Evolutionary conservation across 352 stramenopile genomes (phyloP), one percentile per base, ranked within the genome.

Genomic region (Phytophthora tentaculata): DNA sequence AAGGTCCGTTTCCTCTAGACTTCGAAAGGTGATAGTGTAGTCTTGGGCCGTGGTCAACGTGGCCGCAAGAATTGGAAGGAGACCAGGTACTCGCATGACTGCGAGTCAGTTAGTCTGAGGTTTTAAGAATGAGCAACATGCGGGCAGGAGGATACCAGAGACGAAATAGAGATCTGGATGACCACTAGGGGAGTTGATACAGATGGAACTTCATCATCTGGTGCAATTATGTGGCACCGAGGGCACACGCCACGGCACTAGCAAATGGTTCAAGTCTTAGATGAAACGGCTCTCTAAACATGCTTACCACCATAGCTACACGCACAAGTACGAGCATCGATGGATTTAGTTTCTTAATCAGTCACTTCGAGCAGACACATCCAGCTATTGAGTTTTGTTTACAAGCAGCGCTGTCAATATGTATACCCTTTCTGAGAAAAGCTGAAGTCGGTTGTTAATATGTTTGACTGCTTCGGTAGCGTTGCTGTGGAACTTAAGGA

Each of bases 11-110:
- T 62, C 55, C 47, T 53, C 14, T 2, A 71, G 32, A 17, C 64
- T 71, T 45, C 64, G 64, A 29, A 71, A 67, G n/a, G 64, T 71
- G 20, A 61, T 71, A 5, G 64, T 76, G 35, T 37, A 49, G 54
- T 51, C 64, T 49, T 67, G 26, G n/a, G 50, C 64, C 48, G 47
- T 17, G 8, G 28, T 37, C 17, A 39, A 61, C 0, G 23, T 32
- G 47, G 44, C 45, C 5, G 63, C 28, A 41, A 50, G 44, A 55
- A 56, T 22, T 43, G 51, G 16, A 32, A 50, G 20, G n/a, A 65
- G 39, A 35, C 32, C 28, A 32, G 29, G 24, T n/a, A 32, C 47
- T 48, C 56, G 48, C 63, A 70, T 66, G 14, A 32, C n/a, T 50
- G 47, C 22, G 37, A 54, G 47, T 64, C 37, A 58, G 47, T 64